A percentile compares a stretch with the other conserved stretches of the same genome.
Evolutionary conservation across 495 filamentous ascomycete species (phyloP).

Genomic region (Tuber brumale): DNA sequence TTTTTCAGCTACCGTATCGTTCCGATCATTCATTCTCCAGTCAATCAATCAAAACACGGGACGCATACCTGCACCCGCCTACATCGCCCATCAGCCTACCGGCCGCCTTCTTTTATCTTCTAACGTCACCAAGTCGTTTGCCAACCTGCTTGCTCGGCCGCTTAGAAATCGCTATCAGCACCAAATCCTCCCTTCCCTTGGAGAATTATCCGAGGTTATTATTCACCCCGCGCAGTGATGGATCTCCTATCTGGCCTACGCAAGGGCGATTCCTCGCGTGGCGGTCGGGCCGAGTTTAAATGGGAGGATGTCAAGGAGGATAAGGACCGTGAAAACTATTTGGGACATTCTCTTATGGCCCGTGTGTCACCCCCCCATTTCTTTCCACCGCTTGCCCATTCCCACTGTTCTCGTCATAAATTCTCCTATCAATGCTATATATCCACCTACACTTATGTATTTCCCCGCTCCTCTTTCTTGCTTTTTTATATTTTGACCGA

Average conservation of each 20-base stretch:
- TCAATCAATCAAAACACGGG: background rate
- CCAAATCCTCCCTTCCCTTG: background rate
- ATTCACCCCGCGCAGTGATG: conserved; percentile 50
- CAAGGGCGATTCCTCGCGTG: conserved; percentile 80
- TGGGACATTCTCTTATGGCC: conserved; percentile 92
- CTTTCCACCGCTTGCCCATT: background rate
- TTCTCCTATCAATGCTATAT: conserved; percentile 12
- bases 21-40: background rate
- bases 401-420: background rate
- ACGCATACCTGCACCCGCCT: background rate
- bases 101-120: background rate
- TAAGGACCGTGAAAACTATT: conserved; percentile 88
- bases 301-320: conserved; percentile 91
- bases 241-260: conserved; percentile 88
- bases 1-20: background rate
- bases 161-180: background rate
- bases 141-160: background rate
- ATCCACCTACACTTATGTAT: conserved; percentile 3
- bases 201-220: background rate
- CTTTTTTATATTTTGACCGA: background rate
- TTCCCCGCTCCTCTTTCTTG: background rate
- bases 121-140: background rate
- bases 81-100: background rate
- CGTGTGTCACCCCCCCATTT: conserved; percentile 39
- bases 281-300: conserved; percentile 85